These are phyloP conservation scores for Musa balbisiana DNA, from an alignment of 202 grass and related monocot species.

Conservation along the genomic window DNA sequence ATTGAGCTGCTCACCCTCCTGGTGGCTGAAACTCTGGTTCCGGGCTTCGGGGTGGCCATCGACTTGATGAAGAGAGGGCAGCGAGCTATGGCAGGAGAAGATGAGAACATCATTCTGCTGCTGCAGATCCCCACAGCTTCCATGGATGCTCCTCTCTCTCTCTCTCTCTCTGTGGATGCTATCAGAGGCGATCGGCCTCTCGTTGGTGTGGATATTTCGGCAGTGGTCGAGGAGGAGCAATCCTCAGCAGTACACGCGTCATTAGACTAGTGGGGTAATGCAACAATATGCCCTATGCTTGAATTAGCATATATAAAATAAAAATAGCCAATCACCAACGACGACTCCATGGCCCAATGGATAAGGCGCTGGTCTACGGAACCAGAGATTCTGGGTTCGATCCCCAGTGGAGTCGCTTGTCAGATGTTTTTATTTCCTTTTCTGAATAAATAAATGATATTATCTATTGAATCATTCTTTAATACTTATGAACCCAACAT, in stretches of 20 bases:
- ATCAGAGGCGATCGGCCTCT: neutral
- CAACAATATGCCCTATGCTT: accelerated
- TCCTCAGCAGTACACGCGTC: neutral
- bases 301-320: no score
- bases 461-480: no score
- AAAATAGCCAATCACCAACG: neutral
- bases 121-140: slow-evolving; percentile 16
- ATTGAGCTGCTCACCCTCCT: slow-evolving; percentile 27
- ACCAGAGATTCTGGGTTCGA: slow-evolving; percentile 96
- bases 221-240: neutral
- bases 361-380: slow-evolving; percentile 94
- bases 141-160: slow-evolving; percentile 2
- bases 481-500: no score
- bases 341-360: slow-evolving; percentile 84
- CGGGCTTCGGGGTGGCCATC: slow-evolving; percentile 26
- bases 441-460: no score
- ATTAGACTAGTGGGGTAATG: neutral
- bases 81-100: slow-evolving; percentile 1
- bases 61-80: slow-evolving; percentile 22
- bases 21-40: slow-evolving; percentile 17
- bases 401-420: slow-evolving; percentile 65
- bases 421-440: neutral
- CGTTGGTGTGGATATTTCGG: neutral
- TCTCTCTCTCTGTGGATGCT: neutral
- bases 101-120: slow-evolving; percentile 13